phyloP scores from a whole-genome alignment of 768 basidiomycete genomes.

The Lactarius sp. region DNA sequence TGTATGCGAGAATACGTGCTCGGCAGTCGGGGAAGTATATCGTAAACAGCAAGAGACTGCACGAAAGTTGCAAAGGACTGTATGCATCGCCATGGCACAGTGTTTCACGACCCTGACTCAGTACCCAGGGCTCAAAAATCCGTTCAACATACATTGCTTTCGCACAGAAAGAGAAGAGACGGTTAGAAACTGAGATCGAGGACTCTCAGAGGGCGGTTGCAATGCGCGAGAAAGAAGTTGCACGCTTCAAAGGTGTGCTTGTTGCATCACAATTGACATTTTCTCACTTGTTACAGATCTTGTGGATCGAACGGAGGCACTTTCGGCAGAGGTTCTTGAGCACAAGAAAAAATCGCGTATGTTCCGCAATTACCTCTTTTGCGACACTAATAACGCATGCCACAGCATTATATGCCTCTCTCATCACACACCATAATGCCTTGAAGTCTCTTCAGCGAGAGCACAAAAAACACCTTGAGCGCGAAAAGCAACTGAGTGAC shows the following conservation, averaged over 20 bases:
- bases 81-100: slow-evolving; percentile 33
- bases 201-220: slow-evolving; percentile 53
- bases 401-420: slow-evolving; percentile 71
- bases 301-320: slow-evolving; percentile 69
- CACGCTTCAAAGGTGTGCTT: slow-evolving; percentile 59
- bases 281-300: slow-evolving; percentile 49
- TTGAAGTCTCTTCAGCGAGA: slow-evolving; percentile 73
- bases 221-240: slow-evolving; percentile 63
- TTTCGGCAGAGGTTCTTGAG: slow-evolving; percentile 76
- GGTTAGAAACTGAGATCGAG: slow-evolving; percentile 62
- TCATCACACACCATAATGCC: slow-evolving; percentile 67
- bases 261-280: background rate
- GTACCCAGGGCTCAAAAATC: slow-evolving; percentile 78
- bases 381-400: slow-evolving; percentile 3
- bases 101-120: background rate
- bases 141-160: slow-evolving; percentile 82
- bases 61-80: slow-evolving; percentile 74
- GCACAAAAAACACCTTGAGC: slow-evolving; percentile 65
- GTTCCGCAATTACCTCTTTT: slow-evolving; percentile 30
- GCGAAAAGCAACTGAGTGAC: slow-evolving; percentile 72
- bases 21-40: slow-evolving; percentile 66
- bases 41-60: slow-evolving; percentile 67
- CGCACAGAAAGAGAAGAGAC: slow-evolving; percentile 85
- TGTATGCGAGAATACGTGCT: slow-evolving; percentile 73
- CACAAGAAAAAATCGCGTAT: slow-evolving; percentile 82